These are phyloP conservation scores for Pythium aristosporum DNA, from an alignment of 352 stramenopile genomes.

Conservation along the genomic window DNA sequence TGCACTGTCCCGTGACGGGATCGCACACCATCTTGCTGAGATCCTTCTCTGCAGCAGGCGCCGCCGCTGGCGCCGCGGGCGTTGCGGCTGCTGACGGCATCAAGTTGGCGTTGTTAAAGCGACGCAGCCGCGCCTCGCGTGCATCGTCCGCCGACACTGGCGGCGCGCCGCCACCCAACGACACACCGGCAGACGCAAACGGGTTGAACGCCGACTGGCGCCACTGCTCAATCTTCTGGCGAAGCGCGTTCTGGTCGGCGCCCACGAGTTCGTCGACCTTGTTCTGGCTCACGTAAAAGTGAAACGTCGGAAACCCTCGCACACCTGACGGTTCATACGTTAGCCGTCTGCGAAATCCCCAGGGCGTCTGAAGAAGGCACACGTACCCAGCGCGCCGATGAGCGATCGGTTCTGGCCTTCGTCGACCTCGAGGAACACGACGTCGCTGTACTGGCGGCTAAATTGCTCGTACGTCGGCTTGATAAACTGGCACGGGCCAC, in stretches of 20 bases:
- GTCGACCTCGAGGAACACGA: slow-evolving; percentile 87
- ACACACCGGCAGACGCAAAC: slow-evolving; percentile 72
- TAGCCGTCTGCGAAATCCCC: neutral
- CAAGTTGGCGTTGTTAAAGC: slow-evolving; percentile 67
- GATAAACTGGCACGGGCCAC: slow-evolving; percentile 84
- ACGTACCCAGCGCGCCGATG: slow-evolving; percentile 61
- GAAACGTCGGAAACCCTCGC: slow-evolving; percentile 88
- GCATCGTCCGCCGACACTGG: slow-evolving; percentile 49
- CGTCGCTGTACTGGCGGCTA: slow-evolving; percentile 78
- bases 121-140: slow-evolving; percentile 76
- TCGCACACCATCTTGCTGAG: slow-evolving; percentile 66
- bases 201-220: slow-evolving; percentile 85
- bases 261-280: slow-evolving; percentile 89
- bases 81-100: slow-evolving; percentile 35
- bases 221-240: slow-evolving; percentile 88
- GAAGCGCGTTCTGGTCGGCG: slow-evolving; percentile 78
- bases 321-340: slow-evolving; percentile 37
- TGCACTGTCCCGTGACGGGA: slow-evolving; percentile 55
- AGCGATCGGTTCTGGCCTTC: slow-evolving; percentile 85
- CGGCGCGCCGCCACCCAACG: slow-evolving; percentile 42
- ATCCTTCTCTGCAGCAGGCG: slow-evolving; percentile 28
- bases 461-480: slow-evolving; percentile 84
- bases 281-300: slow-evolving; percentile 87
- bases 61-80: slow-evolving; percentile 13
- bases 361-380: neutral